A percentile compares a stretch with the other conserved stretches of the same genome.
These are phyloP conservation scores for Aegilops bicornis DNA, from an alignment of 176 grass and related monocot species.

Conservation along the genomic window DNA sequence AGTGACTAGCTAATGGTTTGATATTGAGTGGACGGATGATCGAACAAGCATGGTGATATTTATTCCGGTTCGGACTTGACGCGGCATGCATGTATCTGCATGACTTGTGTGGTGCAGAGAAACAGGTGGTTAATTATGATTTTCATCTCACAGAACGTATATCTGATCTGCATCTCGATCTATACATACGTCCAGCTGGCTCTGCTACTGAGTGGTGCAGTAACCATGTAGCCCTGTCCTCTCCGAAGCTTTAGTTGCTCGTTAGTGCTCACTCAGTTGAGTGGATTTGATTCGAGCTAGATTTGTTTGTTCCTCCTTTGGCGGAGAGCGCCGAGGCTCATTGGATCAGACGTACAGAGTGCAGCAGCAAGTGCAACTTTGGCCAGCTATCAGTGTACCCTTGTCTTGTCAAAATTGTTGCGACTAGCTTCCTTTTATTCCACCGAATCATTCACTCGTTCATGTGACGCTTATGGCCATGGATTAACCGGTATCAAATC, in stretches of 20 bases:
- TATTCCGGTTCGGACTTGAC: not conserved
- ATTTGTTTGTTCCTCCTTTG: not conserved
- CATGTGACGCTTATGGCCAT: slow-evolving; percentile 14
- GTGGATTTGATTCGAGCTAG: slow-evolving; percentile 8
- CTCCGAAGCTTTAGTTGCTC: not conserved
- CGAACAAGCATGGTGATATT: not conserved
- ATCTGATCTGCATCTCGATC: not conserved
- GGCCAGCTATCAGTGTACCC: not conserved
- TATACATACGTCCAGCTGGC: not conserved
- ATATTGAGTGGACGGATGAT: not conserved
- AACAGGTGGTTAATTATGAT: not conserved
- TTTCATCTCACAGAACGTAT: not conserved
- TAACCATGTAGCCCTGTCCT: not conserved
- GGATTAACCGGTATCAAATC: not conserved
- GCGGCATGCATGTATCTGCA: not conserved
- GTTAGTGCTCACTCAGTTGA: not conserved
- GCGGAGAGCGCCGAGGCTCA: not conserved
- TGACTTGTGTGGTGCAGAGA: slow-evolving; percentile 11
- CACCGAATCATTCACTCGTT: not conserved
- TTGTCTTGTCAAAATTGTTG: slow-evolving; percentile 18
- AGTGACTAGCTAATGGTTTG: slow-evolving; percentile 13
- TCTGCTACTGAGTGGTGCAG: not conserved
- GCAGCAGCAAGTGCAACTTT: not conserved
- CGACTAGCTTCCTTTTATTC: not conserved
- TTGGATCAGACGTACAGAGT: not conserved